Evolutionary conservation across 306 rosid genomes (phyloP).

Genomic region (Cicer yamashitae): DNA sequence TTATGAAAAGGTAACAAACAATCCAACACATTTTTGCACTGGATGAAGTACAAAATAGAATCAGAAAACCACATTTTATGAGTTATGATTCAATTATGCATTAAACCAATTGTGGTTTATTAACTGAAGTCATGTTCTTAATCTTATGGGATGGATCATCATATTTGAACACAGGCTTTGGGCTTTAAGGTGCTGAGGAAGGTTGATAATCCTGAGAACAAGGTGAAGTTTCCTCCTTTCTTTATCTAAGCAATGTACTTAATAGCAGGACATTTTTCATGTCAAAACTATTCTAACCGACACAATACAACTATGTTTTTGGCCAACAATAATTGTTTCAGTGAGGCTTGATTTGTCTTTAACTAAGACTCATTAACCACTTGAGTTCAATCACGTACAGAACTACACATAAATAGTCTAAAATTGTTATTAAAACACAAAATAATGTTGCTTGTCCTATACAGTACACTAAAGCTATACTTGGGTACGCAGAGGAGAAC

Average conservation of each 20-base stretch:
- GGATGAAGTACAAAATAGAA: neutral
- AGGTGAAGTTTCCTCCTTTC: constrained; percentile 54
- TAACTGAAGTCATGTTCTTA: neutral
- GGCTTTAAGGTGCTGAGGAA: constrained; percentile 81
- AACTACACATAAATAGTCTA: neutral
- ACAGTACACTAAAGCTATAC: constrained; percentile 74
- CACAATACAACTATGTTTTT: neutral
- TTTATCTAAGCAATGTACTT: neutral
- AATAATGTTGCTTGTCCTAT: constrained; percentile 36
- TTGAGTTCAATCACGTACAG: neutral
- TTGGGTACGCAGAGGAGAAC: constrained; percentile 80
- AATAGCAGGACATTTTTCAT: too few species aligned
- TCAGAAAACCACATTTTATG: constrained; percentile 9
- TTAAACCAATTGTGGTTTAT: constrained; percentile 20
- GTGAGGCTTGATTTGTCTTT: too few species aligned
- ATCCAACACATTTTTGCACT: neutral
- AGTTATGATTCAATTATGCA: neutral
- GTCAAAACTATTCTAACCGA: too few species aligned
- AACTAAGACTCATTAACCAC: too few species aligned
- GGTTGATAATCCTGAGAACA: constrained; percentile 78
- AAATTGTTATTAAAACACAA: neutral
- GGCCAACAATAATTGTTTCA: too few species aligned
- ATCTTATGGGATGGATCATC: constrained; percentile 36
- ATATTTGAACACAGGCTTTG: constrained; percentile 68
- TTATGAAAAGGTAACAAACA: constrained; percentile 74